Percentiles rank a stretch among this genome's conserved stretches.
Evolutionary conservation across 75 land plant species (phyloP).

Genomic region (Adiantum capillusveneris): DNA sequence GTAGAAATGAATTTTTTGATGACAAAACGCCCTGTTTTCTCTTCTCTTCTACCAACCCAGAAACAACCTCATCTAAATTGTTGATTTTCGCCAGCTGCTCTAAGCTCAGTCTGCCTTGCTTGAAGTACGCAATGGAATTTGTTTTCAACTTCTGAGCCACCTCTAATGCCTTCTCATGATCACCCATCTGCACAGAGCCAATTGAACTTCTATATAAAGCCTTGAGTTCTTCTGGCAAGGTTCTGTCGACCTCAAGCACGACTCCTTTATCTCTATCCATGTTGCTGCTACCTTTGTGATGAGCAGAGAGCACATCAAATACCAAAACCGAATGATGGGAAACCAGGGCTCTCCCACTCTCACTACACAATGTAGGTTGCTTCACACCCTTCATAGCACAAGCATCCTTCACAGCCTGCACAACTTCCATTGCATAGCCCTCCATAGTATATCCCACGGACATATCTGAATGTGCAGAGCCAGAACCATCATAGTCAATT

Average conservation of each 20-base stretch:
- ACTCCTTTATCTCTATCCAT: background rate
- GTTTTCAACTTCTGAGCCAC: conserved; percentile 45
- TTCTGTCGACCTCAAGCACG: conserved; percentile 4
- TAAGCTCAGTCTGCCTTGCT: conserved; percentile 46
- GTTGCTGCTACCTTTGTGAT: background rate
- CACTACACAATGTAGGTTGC: too few relatives aligned
- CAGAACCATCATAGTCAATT: conserved; percentile 38
- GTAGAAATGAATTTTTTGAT: too few relatives aligned
- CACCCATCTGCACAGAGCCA: conserved; percentile 22
- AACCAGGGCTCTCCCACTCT: conserved; percentile 47
- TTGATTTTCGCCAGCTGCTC: conserved; percentile 57
- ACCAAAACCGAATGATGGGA: conserved; percentile 43
- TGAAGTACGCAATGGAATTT: conserved; percentile 45
- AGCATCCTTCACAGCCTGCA: conserved; percentile 37
- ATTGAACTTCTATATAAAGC: conserved; percentile 26
- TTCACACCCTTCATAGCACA: conserved; percentile 37
- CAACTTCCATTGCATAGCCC: conserved; percentile 42
- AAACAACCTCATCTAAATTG: conserved; percentile 34
- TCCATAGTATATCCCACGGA: conserved; percentile 10
- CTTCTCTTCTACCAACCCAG: background rate
- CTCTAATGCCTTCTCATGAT: conserved; percentile 12
- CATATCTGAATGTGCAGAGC: conserved; percentile 14
- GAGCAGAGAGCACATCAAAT: conserved; percentile 27
- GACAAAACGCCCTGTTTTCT: too few relatives aligned
- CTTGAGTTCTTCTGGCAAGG: conserved; percentile 29